Base-by-base conservation (phyloP, 768 basidiomycete species). In the Trametes cinnabarina region DNA sequence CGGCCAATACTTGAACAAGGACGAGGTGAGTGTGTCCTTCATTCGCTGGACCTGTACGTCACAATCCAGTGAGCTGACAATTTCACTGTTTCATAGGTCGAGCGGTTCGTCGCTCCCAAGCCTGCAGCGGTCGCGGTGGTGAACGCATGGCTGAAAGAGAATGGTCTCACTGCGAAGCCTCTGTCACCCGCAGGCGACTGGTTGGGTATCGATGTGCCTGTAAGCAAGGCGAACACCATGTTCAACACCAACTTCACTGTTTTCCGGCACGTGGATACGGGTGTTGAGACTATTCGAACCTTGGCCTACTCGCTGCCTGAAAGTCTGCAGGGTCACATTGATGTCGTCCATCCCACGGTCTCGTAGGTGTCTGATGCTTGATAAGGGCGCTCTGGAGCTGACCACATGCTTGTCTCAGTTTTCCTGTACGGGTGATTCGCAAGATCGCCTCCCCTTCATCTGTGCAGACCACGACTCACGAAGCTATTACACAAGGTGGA, bases 221-320 rank as follows among this genome's bases (percentile, higher is more conserved):
- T 76, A 52, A 60, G 60, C 23, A 63, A 66, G 47, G 75, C 75
- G 4, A 75, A 75, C 57, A 53, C 58, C 11, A 51, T 77, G 40
- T 65, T 77, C 30, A 60, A 62, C 37, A 67, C 76, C 32, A 66
- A 71, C 37, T 77, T 72, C 66, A 51, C 61, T 3, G 55, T 69
- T 4, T 77, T 74, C 62, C 65, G 57, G 48, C 70, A 76, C 50
- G 15, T 46, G 14, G 57, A 51, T 1, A 70, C 68, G 37, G 71
- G 73, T 40, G 60, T 46, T 28, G 41, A 67, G 34, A 55, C 63
- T 22, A 60, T 75, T 40, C 69, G 75, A 28, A 76, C 76, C 1
- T 67, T 77, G n/a, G 55, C 63, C 7, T 75, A 74, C 61, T 74
- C 76, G 6, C 50, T 77, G 17, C 76, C 76, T 17, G 43, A 61